Conservation (phyloP, 441 rosid genomes). For the Populus hybrid region DNA sequence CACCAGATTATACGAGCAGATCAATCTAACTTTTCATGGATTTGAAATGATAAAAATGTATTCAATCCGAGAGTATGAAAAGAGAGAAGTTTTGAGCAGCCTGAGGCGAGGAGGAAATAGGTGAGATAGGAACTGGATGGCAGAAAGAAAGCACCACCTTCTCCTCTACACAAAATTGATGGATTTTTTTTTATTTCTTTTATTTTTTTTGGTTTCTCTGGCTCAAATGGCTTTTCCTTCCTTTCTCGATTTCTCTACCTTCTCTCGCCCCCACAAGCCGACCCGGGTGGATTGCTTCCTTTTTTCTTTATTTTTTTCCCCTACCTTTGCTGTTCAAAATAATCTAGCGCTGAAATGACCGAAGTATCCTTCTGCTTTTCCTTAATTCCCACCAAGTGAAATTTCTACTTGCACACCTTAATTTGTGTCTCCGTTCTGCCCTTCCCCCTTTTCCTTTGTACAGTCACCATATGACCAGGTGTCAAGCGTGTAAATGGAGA, state of each 20-base stretch:
- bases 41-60: background rate
- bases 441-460: no score
- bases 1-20: background rate
- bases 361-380: background rate
- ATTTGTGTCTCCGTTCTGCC: background rate
- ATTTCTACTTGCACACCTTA: background rate
- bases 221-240: constrained; percentile 27
- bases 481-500: background rate
- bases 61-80: background rate
- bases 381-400: background rate
- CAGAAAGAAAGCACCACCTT: constrained; percentile 21
- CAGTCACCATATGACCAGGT: no score
- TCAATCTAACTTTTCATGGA: background rate
- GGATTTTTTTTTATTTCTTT: background rate
- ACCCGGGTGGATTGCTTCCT: constrained; percentile 26
- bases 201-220: constrained; percentile 12
- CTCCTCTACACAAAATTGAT: constrained; percentile 20
- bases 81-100: background rate
- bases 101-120: background rate
- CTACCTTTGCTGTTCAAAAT: background rate
- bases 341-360: constrained; percentile 12
- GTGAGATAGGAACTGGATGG: constrained; percentile 21
- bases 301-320: background rate
- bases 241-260: constrained; percentile 36
- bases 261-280: constrained; percentile 43